Percentiles rank a stretch among this genome's conserved stretches.
phyloP scores from a whole-genome alignment of 2,329 filamentous ascomycete species.

The Capronia coronata region DNA sequence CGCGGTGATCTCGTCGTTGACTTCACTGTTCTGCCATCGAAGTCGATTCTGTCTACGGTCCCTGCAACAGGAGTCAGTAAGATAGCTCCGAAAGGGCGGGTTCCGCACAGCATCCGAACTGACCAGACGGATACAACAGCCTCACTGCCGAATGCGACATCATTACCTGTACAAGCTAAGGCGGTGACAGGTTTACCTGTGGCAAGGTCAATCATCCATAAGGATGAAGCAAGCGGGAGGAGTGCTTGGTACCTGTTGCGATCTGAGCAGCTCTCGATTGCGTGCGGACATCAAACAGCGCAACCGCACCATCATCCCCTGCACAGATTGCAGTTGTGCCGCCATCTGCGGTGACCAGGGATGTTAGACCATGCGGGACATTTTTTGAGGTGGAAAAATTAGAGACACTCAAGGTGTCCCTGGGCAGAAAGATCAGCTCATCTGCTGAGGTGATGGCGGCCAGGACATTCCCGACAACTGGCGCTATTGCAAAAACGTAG shows the following conservation, averaged over 20 bases:
- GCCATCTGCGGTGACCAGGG: conserved; percentile 18
- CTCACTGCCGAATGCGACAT: conserved; percentile 26
- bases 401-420: conserved; percentile 10
- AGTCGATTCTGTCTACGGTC: conserved; percentile 32
- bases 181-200: conserved; percentile 24
- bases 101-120: conserved; percentile 1
- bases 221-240: not conserved
- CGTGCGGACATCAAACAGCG: conserved; percentile 24
- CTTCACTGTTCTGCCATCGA: conserved; percentile 35
- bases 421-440: conserved; percentile 25
- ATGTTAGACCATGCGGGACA: conserved; percentile 18
- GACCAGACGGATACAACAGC: conserved; percentile 27
- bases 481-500: conserved; percentile 27
- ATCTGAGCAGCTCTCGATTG: conserved; percentile 14
- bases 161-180: conserved; percentile 17
- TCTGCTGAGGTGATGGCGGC: conserved; percentile 27
- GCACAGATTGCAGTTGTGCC: conserved; percentile 20
- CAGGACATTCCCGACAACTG: conserved; percentile 17
- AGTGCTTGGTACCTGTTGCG: conserved; percentile 15
- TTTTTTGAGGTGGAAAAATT: conserved; percentile 5
- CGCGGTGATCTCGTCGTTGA: conserved; percentile 56
- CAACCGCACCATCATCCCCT: conserved; percentile 23
- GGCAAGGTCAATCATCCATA: not conserved
- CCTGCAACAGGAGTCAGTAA: conserved; percentile 29
- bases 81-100: not conserved